A percentile compares a stretch with the other conserved stretches of the same genome.
Conservation (phyloP, 495 filamentous ascomycete species). For the Aspergillus asperescens region DNA sequence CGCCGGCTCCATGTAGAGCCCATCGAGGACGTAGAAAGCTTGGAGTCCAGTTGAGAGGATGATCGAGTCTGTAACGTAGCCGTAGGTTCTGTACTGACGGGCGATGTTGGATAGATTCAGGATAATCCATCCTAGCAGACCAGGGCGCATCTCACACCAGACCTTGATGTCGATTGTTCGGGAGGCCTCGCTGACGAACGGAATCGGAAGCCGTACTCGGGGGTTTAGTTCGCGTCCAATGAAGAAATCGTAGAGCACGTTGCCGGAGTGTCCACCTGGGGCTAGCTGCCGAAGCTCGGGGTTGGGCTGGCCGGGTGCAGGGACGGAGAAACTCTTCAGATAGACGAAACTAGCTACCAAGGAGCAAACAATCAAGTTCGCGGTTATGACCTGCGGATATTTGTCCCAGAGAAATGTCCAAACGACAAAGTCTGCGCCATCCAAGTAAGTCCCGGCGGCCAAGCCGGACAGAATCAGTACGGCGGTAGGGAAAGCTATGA, state of each 20-base stretch:
- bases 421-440: slow-evolving; percentile 76
- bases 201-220: slow-evolving; percentile 68
- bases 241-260: slow-evolving; percentile 91
- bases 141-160: slow-evolving; percentile 86
- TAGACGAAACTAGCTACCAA: slow-evolving; percentile 71
- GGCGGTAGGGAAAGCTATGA: slow-evolving; percentile 69
- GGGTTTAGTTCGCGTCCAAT: slow-evolving; percentile 97
- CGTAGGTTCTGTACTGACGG: slow-evolving; percentile 79
- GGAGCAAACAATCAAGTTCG: slow-evolving; percentile 71
- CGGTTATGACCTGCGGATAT: slow-evolving; percentile 76
- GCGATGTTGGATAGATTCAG: slow-evolving; percentile 80
- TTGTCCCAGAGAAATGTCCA: slow-evolving; percentile 95
- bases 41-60: slow-evolving; percentile 75
- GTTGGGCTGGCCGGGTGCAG: slow-evolving; percentile 53
- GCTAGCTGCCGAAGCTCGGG: slow-evolving; percentile 70
- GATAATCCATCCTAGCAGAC: slow-evolving; percentile 84
- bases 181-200: slow-evolving; percentile 50
- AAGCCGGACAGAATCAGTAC: slow-evolving; percentile 61
- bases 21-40: slow-evolving; percentile 78
- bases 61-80: slow-evolving; percentile 83
- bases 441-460: slow-evolving; percentile 64
- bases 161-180: slow-evolving; percentile 81
- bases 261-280: slow-evolving; percentile 74
- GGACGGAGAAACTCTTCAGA: slow-evolving; percentile 71
- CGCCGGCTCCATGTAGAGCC: slow-evolving; percentile 82